Evolutionary conservation across 176 grass and related monocot species (phyloP).

Genomic region (Luzula sylvatica): DNA sequence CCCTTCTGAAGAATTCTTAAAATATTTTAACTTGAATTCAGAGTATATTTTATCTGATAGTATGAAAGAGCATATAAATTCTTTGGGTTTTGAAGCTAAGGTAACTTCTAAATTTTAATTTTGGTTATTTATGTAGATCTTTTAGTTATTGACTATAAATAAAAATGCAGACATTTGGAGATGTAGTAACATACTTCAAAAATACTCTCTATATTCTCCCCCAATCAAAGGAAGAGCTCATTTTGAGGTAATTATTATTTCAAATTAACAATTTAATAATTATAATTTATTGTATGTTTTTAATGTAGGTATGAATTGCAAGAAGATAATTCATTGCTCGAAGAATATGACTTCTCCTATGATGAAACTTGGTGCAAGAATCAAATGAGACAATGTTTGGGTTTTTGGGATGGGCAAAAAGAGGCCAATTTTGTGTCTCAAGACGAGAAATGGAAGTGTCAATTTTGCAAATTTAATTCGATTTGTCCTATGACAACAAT

Average conservation of each 20-base stretch:
- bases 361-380: constrained; percentile 46
- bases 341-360: constrained; percentile 56
- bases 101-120: constrained; percentile 12
- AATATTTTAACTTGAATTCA: constrained; percentile 59
- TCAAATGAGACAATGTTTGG: constrained; percentile 43
- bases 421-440: constrained; percentile 47
- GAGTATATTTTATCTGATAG: constrained; percentile 49
- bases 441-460: constrained; percentile 67
- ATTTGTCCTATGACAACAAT: constrained; percentile 36
- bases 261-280: not conserved
- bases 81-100: constrained; percentile 62
- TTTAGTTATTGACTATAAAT: not conserved
- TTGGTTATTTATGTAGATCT: not conserved
- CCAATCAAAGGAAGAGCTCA: constrained; percentile 43
- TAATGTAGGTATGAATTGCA: constrained; percentile 83
- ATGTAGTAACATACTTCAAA: constrained; percentile 58
- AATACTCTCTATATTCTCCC: constrained; percentile 41
- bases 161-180: constrained; percentile 64
- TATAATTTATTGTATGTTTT: constrained; percentile 4
- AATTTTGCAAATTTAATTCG: constrained; percentile 42
- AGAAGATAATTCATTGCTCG: constrained; percentile 51
- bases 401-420: constrained; percentile 40
- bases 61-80: constrained; percentile 47
- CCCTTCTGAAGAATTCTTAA: constrained; percentile 50
- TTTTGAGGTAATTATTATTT: constrained; percentile 51